These are phyloP conservation scores for Botrytis cinerea DNA, from an alignment of 2,329 filamentous ascomycete genomes.

Conservation along the genomic window DNA sequence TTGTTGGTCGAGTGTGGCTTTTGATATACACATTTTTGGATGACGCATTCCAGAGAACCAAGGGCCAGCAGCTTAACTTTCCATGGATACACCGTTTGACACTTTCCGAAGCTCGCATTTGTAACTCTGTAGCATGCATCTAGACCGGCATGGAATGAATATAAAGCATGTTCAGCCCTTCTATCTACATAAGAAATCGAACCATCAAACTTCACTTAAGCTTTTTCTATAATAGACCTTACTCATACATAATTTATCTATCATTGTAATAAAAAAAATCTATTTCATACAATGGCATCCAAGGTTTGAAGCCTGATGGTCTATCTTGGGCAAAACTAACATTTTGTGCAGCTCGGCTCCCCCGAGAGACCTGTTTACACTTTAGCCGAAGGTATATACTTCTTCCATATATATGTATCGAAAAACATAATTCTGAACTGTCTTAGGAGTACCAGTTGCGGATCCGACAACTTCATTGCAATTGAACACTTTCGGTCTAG, in stretches of 20 bases:
- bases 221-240: not conserved
- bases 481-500: conserved; percentile 27
- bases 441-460: conserved; percentile 21
- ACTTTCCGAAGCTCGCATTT: not conserved
- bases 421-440: not conserved
- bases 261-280: not conserved
- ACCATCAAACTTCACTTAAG: not conserved
- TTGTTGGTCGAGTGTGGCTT: not conserved
- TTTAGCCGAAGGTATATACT: conserved; percentile 38
- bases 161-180: not conserved
- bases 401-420: not conserved
- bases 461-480: conserved; percentile 26
- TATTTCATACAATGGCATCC: conserved; percentile 3
- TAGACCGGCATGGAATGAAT: not conserved
- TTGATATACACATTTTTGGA: not conserved
- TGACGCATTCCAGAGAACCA: not conserved
- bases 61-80: not conserved
- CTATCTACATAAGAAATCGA: not conserved
- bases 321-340: not conserved
- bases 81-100: not conserved
- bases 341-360: conserved; percentile 15
- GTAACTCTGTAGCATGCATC: not conserved
- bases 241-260: not conserved
- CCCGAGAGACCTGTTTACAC: conserved; percentile 36
- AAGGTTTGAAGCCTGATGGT: not conserved